phyloP scores from a whole-genome alignment of 495 filamentous ascomycete species.

The Tricharina praecox region DNA sequence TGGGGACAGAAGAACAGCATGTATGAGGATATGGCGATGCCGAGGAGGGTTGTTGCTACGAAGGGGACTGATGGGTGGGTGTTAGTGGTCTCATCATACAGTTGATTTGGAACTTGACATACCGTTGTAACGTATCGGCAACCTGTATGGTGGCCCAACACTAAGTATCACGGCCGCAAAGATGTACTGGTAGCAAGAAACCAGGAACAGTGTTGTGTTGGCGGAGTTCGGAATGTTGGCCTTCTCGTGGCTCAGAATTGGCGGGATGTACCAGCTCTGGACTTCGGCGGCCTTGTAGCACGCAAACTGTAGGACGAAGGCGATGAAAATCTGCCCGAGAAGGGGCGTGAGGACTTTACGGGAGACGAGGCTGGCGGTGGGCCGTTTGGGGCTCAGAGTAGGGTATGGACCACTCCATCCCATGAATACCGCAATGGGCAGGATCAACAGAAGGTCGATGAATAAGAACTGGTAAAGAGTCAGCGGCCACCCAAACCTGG shows the following conservation, averaged over 20 bases:
- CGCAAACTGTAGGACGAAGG: conserved; percentile 58
- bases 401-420: conserved; percentile 82
- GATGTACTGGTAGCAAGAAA: conserved; percentile 90
- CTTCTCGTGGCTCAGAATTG: conserved; percentile 52
- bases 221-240: conserved; percentile 79
- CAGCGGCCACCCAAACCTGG: too few species aligned
- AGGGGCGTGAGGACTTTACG: conserved; percentile 82
- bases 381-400: conserved; percentile 61
- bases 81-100: too few species aligned
- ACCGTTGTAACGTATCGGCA: conserved; percentile 55
- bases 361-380: conserved; percentile 83
- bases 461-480: conserved; percentile 53
- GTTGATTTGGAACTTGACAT: too few species aligned
- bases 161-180: conserved; percentile 73
- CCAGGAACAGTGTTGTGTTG: conserved; percentile 74
- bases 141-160: conserved; percentile 75
- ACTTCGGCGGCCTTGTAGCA: conserved; percentile 52
- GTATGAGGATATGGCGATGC: conserved; percentile 48
- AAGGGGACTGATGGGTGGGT: conserved; percentile 2
- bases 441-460: conserved; percentile 81
- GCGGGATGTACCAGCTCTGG: conserved; percentile 78
- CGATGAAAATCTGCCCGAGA: conserved; percentile 72
- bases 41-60: conserved; percentile 42
- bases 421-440: conserved; percentile 98
- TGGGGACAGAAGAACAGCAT: conserved; percentile 58